Evolutionary conservation across 2,329 filamentous ascomycete species (phyloP).

Genomic region (Alternaria postmessia): DNA sequence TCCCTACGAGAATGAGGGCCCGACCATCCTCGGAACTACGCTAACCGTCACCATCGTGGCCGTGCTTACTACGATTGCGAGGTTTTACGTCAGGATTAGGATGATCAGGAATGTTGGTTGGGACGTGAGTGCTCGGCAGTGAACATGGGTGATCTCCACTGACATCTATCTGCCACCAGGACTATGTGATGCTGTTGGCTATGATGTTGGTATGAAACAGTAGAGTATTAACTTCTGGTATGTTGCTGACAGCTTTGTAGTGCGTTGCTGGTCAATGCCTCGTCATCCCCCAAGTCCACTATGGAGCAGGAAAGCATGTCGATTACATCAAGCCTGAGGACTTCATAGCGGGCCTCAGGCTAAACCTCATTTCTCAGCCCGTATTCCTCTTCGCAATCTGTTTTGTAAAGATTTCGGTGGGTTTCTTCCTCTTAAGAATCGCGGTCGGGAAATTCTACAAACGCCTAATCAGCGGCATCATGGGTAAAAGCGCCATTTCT

Average conservation of each 20-base stretch:
- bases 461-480: conserved; percentile 54
- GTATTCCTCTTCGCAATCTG: conserved; percentile 58
- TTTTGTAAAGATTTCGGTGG: conserved; percentile 60
- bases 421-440: conserved; percentile 59
- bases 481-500: conserved; percentile 41
- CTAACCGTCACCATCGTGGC: conserved; percentile 53
- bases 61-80: conserved; percentile 50
- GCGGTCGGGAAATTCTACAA: conserved; percentile 53
- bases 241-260: conserved; percentile 22
- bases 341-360: conserved; percentile 53
- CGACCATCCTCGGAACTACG: conserved; percentile 53
- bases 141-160: neutral
- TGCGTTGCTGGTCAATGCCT: conserved; percentile 53
- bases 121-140: conserved; percentile 51
- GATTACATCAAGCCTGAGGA: conserved; percentile 52
- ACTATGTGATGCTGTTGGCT: conserved; percentile 56
- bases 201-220: conserved; percentile 44
- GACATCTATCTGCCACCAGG: conserved; percentile 25
- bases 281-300: conserved; percentile 52
- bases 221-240: neutral
- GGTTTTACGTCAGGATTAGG: conserved; percentile 58
- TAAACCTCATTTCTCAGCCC: conserved; percentile 59
- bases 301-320: conserved; percentile 58
- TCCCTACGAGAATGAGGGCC: conserved; percentile 37
- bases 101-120: conserved; percentile 61